Evolutionary conservation across 305 asterid genomes (phyloP), one percentile per base, ranked within the genome.

Genomic region (Vinca major): DNA sequence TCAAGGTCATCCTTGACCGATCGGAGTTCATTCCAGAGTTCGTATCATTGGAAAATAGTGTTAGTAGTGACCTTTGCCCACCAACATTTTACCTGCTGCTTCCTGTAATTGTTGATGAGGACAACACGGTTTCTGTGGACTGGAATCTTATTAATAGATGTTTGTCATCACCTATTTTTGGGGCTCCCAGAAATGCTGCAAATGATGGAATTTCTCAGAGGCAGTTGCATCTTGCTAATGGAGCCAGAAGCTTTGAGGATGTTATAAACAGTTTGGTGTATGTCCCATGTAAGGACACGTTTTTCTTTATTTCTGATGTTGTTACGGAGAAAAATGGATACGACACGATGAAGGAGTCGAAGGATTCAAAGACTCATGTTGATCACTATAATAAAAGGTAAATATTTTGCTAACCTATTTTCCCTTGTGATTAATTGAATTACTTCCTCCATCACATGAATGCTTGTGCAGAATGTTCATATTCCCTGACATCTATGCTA

Each of bases 161-260:
- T 79, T 84, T 94, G 82, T 86, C 91, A 61, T 94, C 99, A 66
- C 91, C 96, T 58, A 81, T 84, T 73, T 94, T 94, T 80, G 71
- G 77, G 71, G 77, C 73, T 60, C 81, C 87, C 49, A 71, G 67
- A 21, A 45, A 71, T 78, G 60, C 67, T 77, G 72, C 60, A 67
- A 77, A 54, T 47, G 79, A 62, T 63, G 85, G 73, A 66, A 62
- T 69, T 73, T 72, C 83, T 81, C 66, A 78, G 49, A 64, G 69
- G 63, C 71, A 68, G 63, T 76, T 94, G 79, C 87, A 84, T 78
- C 99, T 94, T 74, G 89, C 89, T 70, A 84, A 86, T 81, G 98
- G 94, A 71, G 70, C 74, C 66, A 77, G 74, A 77, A 85, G 84
- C 49, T 47, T 69, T 53, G 67, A 82, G 69, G 96, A 94, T 78